phyloP scores from a whole-genome alignment of 2,329 filamentous ascomycete genomes.

The Calonectria fujianensis region DNA sequence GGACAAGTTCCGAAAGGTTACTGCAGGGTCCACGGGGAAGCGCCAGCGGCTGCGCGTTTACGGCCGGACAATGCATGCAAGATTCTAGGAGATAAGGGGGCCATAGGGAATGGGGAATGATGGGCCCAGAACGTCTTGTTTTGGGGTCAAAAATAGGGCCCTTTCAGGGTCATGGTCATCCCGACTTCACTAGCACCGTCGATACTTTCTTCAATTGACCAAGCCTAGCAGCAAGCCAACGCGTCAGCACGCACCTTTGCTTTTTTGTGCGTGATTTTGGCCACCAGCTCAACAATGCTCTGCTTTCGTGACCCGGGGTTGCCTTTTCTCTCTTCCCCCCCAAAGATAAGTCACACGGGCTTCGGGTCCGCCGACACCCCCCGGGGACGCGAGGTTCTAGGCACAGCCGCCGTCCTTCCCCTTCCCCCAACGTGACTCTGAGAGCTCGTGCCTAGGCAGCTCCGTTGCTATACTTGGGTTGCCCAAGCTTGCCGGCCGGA shows the following conservation, averaged over 20 bases:
- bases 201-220: slow-evolving; percentile 14
- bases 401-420: neutral
- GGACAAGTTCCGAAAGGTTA: neutral
- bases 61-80: neutral
- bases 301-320: neutral
- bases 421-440: neutral
- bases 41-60: neutral
- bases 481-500: neutral
- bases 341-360: slow-evolving; percentile 6
- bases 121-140: neutral
- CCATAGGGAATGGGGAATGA: neutral
- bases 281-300: neutral
- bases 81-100: neutral
- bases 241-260: slow-evolving; percentile 14
- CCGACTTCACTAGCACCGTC: slow-evolving; percentile 16
- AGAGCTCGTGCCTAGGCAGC: neutral
- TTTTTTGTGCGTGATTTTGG: slow-evolving; percentile 18
- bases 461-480: slow-evolving; percentile 14
- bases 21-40: neutral
- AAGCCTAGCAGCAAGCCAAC: slow-evolving; percentile 5
- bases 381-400: neutral
- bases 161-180: slow-evolving; percentile 10
- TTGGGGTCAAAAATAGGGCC: slow-evolving; percentile 9
- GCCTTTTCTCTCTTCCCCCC: too few species aligned
- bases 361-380: slow-evolving; percentile 7